These are phyloP conservation scores for Cicer arietinum DNA, from an alignment of 306 rosid species.

Conservation along the genomic window DNA sequence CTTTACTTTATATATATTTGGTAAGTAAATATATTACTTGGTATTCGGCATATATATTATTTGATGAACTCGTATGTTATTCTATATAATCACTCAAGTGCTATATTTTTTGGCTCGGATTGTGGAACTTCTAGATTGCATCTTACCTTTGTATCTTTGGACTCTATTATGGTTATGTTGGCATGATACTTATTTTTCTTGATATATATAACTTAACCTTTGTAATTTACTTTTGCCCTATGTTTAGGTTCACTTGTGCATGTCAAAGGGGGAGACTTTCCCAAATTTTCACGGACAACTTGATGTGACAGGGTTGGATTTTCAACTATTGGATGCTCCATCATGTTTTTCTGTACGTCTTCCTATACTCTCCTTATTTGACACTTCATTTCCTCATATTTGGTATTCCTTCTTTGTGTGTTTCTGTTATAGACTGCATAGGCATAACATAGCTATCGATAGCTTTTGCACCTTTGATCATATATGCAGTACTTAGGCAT, in stretches of 20 bases:
- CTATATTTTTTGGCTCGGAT: neutral
- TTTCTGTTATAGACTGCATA: conserved; percentile 10
- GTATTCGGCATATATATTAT: neutral
- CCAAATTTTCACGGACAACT: conserved; percentile 95
- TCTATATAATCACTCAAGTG: neutral
- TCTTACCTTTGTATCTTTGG: conserved; percentile 17
- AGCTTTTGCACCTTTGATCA: conserved; percentile 36
- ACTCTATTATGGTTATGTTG: conserved; percentile 8
- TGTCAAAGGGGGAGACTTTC: conserved; percentile 90
- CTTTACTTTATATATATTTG: conserved; percentile 6
- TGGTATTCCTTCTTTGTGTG: conserved; percentile 22
- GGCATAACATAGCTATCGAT: conserved; percentile 17
- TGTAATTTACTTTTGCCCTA: conserved; percentile 24
- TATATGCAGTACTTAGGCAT: conserved; percentile 16
- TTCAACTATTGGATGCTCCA: conserved; percentile 81
- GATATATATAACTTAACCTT: conserved; percentile 21
- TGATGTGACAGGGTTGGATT: conserved; percentile 83
- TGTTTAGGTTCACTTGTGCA: conserved; percentile 89
- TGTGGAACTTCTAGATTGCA: conserved; percentile 5
- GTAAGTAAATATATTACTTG: conserved; percentile 10
- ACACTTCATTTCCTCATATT: conserved; percentile 37
- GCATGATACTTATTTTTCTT: conserved; percentile 32
- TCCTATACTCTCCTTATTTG: conserved; percentile 37
- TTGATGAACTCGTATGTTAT: neutral
- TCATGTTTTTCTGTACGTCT: conserved; percentile 83